A percentile compares a stretch with the other conserved stretches of the same genome.
phyloP scores from a whole-genome alignment of 1,284 basidiomycete genomes.

The Sanghuangporus sanghuang region DNA sequence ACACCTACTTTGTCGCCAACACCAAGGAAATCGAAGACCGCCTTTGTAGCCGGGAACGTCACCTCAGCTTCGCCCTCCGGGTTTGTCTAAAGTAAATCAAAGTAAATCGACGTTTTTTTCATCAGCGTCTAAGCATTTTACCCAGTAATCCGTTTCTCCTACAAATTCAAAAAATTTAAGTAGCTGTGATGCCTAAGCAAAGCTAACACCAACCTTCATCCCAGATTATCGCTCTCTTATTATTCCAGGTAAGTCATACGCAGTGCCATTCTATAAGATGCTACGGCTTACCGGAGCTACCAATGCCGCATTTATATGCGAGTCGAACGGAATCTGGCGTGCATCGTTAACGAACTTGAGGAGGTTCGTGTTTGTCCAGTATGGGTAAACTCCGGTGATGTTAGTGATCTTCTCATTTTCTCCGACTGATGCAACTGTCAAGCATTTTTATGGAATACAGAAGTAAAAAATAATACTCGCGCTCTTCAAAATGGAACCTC shows the following conservation, averaged over 20 bases:
- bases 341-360: constrained; percentile 18
- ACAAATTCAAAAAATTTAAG: neutral
- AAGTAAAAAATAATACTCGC: neutral
- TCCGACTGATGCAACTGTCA: constrained; percentile 8
- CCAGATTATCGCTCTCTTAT: constrained; percentile 18
- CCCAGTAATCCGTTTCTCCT: constrained; percentile 20
- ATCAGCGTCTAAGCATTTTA: neutral
- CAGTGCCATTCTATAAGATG: neutral
- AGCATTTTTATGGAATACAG: neutral
- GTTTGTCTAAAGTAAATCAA: constrained; percentile 16
- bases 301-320: constrained; percentile 17
- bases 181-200: neutral
- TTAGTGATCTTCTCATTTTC: constrained; percentile 20
- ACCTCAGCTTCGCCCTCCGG: constrained; percentile 23
- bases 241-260: neutral
- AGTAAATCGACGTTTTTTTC: neutral
- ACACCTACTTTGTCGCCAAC: constrained; percentile 23
- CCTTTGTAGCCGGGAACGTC: constrained; percentile 22
- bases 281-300: constrained; percentile 18
- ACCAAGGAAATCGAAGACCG: constrained; percentile 24
- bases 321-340: constrained; percentile 19
- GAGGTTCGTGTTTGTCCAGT: constrained; percentile 19
- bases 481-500: constrained; percentile 19
- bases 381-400: constrained; percentile 16
- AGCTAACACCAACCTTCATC: constrained; percentile 16